Base-by-base conservation (phyloP, 768 basidiomycete species). In the Leccinum aurantiacum region DNA sequence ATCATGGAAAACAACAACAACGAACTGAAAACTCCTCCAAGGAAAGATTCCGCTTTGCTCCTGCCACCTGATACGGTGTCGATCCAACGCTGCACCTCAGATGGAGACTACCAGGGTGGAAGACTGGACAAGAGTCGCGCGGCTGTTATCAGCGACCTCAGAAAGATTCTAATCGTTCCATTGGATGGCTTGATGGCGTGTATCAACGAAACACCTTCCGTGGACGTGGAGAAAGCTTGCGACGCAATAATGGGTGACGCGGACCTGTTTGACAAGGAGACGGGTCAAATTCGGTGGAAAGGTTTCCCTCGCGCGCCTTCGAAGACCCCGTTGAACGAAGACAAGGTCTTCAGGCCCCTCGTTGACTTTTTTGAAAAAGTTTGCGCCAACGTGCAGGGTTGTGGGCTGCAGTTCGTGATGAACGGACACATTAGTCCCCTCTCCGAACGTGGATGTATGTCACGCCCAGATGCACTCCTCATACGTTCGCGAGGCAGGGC, bases 391-490 rank as follows among this genome's bases (percentile, higher is more conserved):
- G 17, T 46, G n/a, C n/a, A 11, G 10, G 44, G 19, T 6, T 46
- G 17, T 9, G n/a, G 44, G 19, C 5, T 46, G 14, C 3, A 2
- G 33, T 4, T 33, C 2, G 33, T 33, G 10, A 33, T 33, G 33
- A 33, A 33, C 33, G 33, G 33, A 33, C 33, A 33, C 33, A 0
- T 2, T 11, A 10, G 2, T n/a, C 53, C 49, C 25, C 31, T 37
- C 29, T 60, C 54, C 0, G 25, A 24, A 6, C 38, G 54, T 14
- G 0, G 2, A 4, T n/a, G n/a, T 27, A 64, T 35, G 0, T 59
- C 64, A 17, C 44, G 48, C 51, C 60, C 58, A 0, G 64, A 65
- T 50, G 56, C 33, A 3, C 17, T 25, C 48, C 14, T 59, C 29
- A 1, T 13, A 37, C 7, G 7, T 35, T 4, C 8, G 14, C 44